Evolutionary conservation across 2,329 filamentous ascomycete genomes (phyloP).

Genomic region (Fusarium piperis): DNA sequence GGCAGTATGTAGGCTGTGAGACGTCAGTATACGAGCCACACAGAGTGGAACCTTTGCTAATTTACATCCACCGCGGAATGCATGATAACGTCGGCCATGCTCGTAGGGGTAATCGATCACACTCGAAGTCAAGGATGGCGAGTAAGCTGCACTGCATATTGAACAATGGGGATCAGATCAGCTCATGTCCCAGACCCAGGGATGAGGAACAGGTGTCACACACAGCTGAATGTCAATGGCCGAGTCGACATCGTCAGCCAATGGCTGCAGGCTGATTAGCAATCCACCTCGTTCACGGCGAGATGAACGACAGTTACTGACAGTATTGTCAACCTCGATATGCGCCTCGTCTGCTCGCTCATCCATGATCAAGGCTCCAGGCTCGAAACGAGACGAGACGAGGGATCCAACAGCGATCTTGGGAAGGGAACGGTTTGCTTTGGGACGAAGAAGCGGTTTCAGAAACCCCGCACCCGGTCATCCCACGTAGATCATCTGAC

Average conservation of each 20-base stretch:
- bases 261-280: neutral
- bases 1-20: conserved; percentile 2
- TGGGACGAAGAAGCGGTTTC: neutral
- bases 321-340: neutral
- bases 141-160: neutral
- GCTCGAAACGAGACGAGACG: neutral
- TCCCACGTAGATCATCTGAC: neutral
- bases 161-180: neutral
- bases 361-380: neutral
- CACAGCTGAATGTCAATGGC: neutral
- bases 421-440: neutral
- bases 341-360: neutral
- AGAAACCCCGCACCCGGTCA: neutral
- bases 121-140: neutral
- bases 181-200: neutral
- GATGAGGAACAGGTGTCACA: neutral
- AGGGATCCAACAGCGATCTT: neutral
- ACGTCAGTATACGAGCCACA: neutral
- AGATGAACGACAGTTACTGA: neutral
- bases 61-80: conserved; percentile 43
- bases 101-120: conserved; percentile 41
- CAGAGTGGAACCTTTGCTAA: too few relatives aligned
- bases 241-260: neutral
- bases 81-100: conserved; percentile 45
- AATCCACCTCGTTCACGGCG: neutral